These are phyloP conservation scores for Chaetomiaceae sp. DNA, from an alignment of 2,329 filamentous ascomycete genomes.

Conservation along the genomic window DNA sequence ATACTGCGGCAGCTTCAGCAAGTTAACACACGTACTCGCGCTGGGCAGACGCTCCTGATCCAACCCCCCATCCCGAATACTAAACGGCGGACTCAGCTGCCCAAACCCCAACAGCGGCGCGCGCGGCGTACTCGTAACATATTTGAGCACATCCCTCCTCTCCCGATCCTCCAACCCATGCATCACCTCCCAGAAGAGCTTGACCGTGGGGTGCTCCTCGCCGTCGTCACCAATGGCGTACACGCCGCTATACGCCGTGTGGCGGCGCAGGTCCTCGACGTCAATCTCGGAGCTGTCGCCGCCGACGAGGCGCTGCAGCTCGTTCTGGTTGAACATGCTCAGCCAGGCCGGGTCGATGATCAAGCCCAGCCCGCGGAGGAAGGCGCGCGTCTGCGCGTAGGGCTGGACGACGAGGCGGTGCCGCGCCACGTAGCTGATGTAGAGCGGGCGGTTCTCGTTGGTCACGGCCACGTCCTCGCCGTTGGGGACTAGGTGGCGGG, in stretches of 20 bases:
- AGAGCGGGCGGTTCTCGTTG: constrained; percentile 88
- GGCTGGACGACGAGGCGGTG: constrained; percentile 82
- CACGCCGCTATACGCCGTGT: constrained; percentile 83
- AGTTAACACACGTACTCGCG: constrained; percentile 92
- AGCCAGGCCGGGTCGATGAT: constrained; percentile 93
- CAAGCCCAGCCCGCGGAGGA: constrained; percentile 75
- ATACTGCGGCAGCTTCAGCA: constrained; percentile 88
- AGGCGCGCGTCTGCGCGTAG: constrained; percentile 75
- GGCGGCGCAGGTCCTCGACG: constrained; percentile 73
- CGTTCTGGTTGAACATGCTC: constrained; percentile 96
- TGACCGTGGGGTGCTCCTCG: constrained; percentile 76
- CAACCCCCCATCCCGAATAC: constrained; percentile 75
- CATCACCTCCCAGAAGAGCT: constrained; percentile 91
- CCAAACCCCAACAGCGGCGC: constrained; percentile 86
- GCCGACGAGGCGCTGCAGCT: constrained; percentile 88
- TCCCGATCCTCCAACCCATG: constrained; percentile 68
- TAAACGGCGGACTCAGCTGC: constrained; percentile 79
- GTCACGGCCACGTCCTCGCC: constrained; percentile 77
- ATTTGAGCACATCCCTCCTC: constrained; percentile 82
- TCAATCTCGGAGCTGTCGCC: constrained; percentile 84
- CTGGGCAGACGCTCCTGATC: constrained; percentile 80
- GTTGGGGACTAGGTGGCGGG: constrained; percentile 68
- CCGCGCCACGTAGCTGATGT: constrained; percentile 85
- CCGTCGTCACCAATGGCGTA: constrained; percentile 88
- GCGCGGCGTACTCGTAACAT: constrained; percentile 88